Base-by-base conservation (phyloP, 2,329 filamentous ascomycete genomes). In the Sporothrix dimorphospora region DNA sequence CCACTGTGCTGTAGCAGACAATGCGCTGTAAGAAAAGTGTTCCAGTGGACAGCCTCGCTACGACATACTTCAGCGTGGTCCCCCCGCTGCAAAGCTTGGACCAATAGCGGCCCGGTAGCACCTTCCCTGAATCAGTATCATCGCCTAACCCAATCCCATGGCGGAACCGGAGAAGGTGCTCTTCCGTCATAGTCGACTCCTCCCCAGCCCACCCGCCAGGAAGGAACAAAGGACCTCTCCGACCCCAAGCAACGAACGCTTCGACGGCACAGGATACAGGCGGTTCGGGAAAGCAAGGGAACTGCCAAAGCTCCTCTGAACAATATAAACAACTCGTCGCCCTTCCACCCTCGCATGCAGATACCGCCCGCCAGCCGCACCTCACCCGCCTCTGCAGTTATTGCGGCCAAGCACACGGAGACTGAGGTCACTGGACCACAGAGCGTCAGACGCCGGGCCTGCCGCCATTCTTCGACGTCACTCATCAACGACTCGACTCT, bases 131-230 rank as follows among this genome's bases (percentile, higher is more conserved):
- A 24, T 27, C n/a, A 45, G 21, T 66, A 49, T 66, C 27, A 66
- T 16, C 63, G 16, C 63, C 42, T 66, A 49, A 49, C 63, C 38
- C 51, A 69, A 51, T n/a, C 51, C 66, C n/a, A 34, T 53, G 42
- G 70, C 71, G 71, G 71, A 72, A 72, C 47, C 71, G 71, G 71
- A 72, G 71, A 72, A 72, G 71, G 59, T 67, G 59, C 47, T 34
- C 61, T 71, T 65, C 61, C 61, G 70, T 59, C 59, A 71, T 63
- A 45, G 49, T 34, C 63, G 21, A 27, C 27, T 38, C 38, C 53
- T 42, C 51, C 16, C 21, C 53, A 59, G 21, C 53, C 12, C n/a
- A 21, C 42, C n/a, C n/a, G 11, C n/a, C 66, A 21, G 30, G 27
- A 40, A 61, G 55, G 49, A 49, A 67, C 65, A 19, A 51, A 69